Evolutionary conservation across 2,329 filamentous ascomycete genomes (phyloP), one percentile per base, ranked within the genome.

Genomic region (Akanthomyces muscarius): DNA sequence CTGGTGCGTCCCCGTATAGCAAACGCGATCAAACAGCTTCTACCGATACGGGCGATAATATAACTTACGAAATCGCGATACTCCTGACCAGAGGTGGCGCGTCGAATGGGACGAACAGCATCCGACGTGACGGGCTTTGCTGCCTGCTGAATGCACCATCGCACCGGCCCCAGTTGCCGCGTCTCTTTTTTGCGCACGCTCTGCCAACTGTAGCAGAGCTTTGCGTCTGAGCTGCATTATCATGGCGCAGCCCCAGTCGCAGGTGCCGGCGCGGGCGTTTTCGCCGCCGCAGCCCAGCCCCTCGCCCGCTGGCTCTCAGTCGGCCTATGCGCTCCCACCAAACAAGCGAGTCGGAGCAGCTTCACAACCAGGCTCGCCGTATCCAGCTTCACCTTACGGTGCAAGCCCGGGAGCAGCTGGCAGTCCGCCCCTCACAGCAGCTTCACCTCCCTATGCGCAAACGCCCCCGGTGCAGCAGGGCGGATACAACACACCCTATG

Each of bases 291-390:
- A 85, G 63, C 82, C 82, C 55, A 81, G 83, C 42, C 82, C 86
- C 28, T 88, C 88, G 28, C 86, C 88, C 51, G 83, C 80, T 56
- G 78, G 82, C 25, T 79, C 82, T 38, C 82, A 84, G 66, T 77
- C 81, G 18, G 77, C 75, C 59, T 89, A 76, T 69, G 71, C 75
- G 64, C 84, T 88, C 55, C 89, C 89, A 55, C 87, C 90, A 18
- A 85, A 84, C 64, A 94, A 95, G 78, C 85, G 90, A 70, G 69
- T 72, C 33, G 87, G 87, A 63, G 84, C 87, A 41, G 77, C 81
- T n/a, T 87, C 89, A 33, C 87, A 88, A 68, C 87, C 88, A 63
- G 81, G 78, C 57, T 89, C 86, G 41, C 85, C 86, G 0, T 87
- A 86, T 70, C 78, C 80, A 66, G 74, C 78, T 68, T 80, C 84